These are phyloP conservation scores for Groenewaldozyma salmanticensis DNA, from an alignment of 805 yeast species.

Conservation along the genomic window DNA sequence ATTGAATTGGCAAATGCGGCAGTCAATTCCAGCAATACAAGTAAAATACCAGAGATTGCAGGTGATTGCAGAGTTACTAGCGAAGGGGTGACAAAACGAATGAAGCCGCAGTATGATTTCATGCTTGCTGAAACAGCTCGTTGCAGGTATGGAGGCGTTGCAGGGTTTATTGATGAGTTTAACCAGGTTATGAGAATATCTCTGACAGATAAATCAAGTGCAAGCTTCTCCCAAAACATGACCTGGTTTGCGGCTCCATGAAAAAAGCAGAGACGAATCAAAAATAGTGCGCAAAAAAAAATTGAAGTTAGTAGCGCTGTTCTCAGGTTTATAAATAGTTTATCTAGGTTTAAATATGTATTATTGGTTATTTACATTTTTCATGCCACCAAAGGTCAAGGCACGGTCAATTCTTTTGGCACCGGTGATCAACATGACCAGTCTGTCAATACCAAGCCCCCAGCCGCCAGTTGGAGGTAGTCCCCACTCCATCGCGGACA, in stretches of 20 bases:
- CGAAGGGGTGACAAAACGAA: background rate
- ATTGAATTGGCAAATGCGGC: background rate
- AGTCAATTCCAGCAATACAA: background rate
- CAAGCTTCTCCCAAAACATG: too few relatives aligned
- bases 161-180: background rate
- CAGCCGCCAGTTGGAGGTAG: slow-evolving; percentile 98
- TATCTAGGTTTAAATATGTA: too few relatives aligned
- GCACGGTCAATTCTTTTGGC: slow-evolving; percentile 43
- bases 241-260: too few relatives aligned
- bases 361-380: slow-evolving; percentile 16
- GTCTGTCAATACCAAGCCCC: slow-evolving; percentile 90
- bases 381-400: slow-evolving; percentile 18
- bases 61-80: background rate
- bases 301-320: too few relatives aligned
- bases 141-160: background rate
- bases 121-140: background rate
- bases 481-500: slow-evolving; percentile 79
- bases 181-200: background rate
- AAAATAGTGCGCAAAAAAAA: too few relatives aligned
- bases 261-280: too few relatives aligned
- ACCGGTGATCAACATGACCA: slow-evolving; percentile 68
- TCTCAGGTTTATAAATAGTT: too few relatives aligned
- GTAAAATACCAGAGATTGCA: background rate
- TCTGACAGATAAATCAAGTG: background rate
- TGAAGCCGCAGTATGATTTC: background rate